Base-by-base conservation (phyloP, 768 basidiomycete genomes). In the Peribolospora baueri region DNA sequence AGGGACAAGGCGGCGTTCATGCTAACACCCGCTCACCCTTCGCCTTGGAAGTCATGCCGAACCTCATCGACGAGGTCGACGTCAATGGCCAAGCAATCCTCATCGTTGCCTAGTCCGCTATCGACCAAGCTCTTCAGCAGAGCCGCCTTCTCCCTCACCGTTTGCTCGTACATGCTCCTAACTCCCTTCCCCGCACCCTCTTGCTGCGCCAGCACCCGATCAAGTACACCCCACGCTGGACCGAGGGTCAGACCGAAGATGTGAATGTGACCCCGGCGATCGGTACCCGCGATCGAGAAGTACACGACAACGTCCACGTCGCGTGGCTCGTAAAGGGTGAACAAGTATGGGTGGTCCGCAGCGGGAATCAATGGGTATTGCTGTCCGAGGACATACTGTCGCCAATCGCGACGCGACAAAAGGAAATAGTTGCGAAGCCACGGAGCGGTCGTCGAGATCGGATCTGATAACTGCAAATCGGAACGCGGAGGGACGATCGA, bases 131-230 rank as follows among this genome's bases (percentile, higher is more conserved):
- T 76, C 51, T 76, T 71, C 52, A 90, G 62, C 41, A 90, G 68
- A 52, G 78, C 76, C 59, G 67, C 65, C 63, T 77, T 77, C 66
- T 87, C 79, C 50, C 81, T 72, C 58, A 75, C 76, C 4, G 87
- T 91, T 70, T 95, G 86, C 25, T 84, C 85, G 63, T 86, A 95
- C 75, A 93, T 85, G 59, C 76, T 84, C 48, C 86, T 75, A 57
- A 79, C 82, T 36, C 73, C 73, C 67, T 83, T 82, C 8, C 73
- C 73, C 48, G 47, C 55, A 1, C 68, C 70, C 62, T 78, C 77
- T 7, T 75, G 74, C 14, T 74, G 71, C 50, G 75, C 72, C 5
- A 87, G 72, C 43, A 79, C 70, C 50, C 73, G 72, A 13, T 75
- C 70, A 56, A 91, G 70, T 10, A 75, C 67, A 8, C 77, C 82